phyloP scores from a whole-genome alignment of 352 stramenopile species.

The Globisporangium ultimum region DNA sequence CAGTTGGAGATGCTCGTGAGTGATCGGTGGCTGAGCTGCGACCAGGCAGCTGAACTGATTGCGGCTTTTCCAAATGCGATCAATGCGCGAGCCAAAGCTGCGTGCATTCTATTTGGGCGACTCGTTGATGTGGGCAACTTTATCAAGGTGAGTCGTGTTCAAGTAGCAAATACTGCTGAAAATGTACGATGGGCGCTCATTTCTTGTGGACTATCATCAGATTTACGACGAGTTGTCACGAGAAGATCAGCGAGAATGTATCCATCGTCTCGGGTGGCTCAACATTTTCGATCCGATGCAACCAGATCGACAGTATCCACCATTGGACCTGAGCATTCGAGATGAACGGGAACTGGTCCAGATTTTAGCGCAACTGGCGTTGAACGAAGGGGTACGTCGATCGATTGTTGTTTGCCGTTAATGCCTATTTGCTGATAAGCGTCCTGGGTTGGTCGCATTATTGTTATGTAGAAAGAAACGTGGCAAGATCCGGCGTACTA shows the following conservation, averaged over 20 bases:
- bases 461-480: constrained; percentile 16
- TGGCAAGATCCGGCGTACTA: constrained; percentile 33
- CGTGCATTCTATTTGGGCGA: constrained; percentile 56
- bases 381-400: constrained; percentile 53
- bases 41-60: constrained; percentile 41
- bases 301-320: constrained; percentile 67
- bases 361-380: constrained; percentile 68
- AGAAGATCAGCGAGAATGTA: constrained; percentile 58
- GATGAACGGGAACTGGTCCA: constrained; percentile 81
- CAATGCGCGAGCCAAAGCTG: constrained; percentile 42
- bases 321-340: constrained; percentile 59
- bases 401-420: too few species aligned
- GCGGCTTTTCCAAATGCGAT: constrained; percentile 42
- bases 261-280: constrained; percentile 75
- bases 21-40: constrained; percentile 48
- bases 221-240: constrained; percentile 44
- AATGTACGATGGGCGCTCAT: too few species aligned
- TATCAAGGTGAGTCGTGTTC: constrained; percentile 27
- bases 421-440: background rate
- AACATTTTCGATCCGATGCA: constrained; percentile 81
- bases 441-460: background rate
- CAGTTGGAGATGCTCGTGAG: constrained; percentile 51
- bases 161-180: too few species aligned
- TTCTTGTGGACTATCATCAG: constrained; percentile 11
- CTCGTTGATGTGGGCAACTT: constrained; percentile 81